These are phyloP conservation scores for Candida chilensis DNA, from an alignment of 805 yeast genomes.

Conservation along the genomic window DNA sequence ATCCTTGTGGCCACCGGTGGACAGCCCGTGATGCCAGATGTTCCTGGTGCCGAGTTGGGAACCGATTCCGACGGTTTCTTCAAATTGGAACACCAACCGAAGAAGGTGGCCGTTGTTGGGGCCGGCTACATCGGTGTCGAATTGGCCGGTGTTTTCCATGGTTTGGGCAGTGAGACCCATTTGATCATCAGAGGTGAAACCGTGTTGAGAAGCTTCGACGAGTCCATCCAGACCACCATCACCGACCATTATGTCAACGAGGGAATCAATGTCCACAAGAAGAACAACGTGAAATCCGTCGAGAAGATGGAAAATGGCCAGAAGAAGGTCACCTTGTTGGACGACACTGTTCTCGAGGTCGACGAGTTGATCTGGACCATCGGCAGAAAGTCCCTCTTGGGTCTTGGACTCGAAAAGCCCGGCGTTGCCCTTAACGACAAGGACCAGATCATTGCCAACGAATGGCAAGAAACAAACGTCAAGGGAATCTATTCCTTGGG, in stretches of 20 bases:
- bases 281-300: constrained; percentile 38
- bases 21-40: constrained; percentile 60
- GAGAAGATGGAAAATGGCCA: constrained; percentile 40
- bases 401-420: constrained; percentile 67
- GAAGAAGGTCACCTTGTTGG: constrained; percentile 35
- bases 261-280: constrained; percentile 77
- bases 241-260: constrained; percentile 73
- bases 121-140: constrained; percentile 98
- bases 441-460: constrained; percentile 72
- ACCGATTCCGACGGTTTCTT: constrained; percentile 90
- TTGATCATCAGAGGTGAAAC: constrained; percentile 87
- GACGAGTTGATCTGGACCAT: constrained; percentile 89
- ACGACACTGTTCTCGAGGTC: constrained; percentile 37
- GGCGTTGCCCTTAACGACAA: constrained; percentile 56
- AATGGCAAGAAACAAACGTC: constrained; percentile 75
- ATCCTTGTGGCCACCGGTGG: constrained; percentile 94
- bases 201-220: constrained; percentile 83
- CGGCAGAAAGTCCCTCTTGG: constrained; percentile 75
- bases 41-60: constrained; percentile 80
- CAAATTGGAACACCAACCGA: constrained; percentile 72
- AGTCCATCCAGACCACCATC: constrained; percentile 65
- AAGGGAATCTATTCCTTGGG: constrained; percentile 78
- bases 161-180: constrained; percentile 80
- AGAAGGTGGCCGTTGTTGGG: constrained; percentile 90
- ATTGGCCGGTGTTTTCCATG: constrained; percentile 88